Evolutionary conservation across 305 asterid genomes (phyloP), one percentile per base, ranked within the genome.

Genomic region (Ilex paraguariensis): DNA sequence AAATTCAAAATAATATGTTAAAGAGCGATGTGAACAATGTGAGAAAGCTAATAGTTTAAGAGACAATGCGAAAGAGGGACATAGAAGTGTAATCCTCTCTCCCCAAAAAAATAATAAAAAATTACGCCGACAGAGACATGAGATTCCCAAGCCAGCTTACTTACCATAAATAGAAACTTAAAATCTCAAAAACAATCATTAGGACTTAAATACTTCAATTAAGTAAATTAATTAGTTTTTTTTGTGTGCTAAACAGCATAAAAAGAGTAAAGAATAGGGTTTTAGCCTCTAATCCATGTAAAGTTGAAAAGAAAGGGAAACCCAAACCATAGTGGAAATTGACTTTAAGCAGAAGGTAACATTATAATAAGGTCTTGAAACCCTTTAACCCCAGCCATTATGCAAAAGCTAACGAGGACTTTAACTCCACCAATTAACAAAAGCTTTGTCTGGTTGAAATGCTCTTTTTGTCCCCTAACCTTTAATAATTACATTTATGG

Each of bases 381-480:
- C 63, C 31, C 39, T 42, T 15, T 56, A 36, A 40, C 54, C 46
- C 63, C 57, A 50, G 21, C 57, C 66, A 70, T 75, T 65, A 66
- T 70, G 56, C 49, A 59, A 66, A 69, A 60, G 56, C 40, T 66
- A 54, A 15, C 15, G 64, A 59, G 49, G 50, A 13, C 70, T 54
- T 71, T 66, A 78, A 69, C 45, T 52, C 65, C 68, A 75, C 73
- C 85, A 77, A 77, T 83, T 81, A 81, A 79, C 62, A 65, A 76
- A 77, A 81, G 81, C 75, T 42, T 58, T 82, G 84, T 77, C 81
- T 49, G 16, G 83, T 77, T 79, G 86, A 79, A 80, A 72, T 71
- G 45, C 71, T 32, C 40, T 73, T 63, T 68, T 67, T 78, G 81
- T 56, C 76, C 71, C 79, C 76, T 72, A 8, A 62, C 31, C 71